Percentiles rank a stretch among this genome's conserved stretches.
These are phyloP conservation scores for Seiridium unicorne DNA, from an alignment of 2,329 filamentous ascomycete genomes.

Conservation along the genomic window DNA sequence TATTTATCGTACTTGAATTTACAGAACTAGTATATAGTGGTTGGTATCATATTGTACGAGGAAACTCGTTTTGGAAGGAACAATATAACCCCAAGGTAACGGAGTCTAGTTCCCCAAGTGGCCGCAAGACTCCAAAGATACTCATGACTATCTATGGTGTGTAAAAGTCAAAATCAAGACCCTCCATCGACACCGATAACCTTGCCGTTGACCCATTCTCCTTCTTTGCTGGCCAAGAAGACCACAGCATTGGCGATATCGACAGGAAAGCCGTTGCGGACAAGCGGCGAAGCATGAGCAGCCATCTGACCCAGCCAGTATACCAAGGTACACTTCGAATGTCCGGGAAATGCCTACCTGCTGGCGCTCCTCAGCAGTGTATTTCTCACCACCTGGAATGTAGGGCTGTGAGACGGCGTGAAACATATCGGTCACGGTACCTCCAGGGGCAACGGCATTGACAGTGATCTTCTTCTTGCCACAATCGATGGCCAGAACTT, in stretches of 20 bases:
- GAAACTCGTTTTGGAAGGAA: too few relatives aligned
- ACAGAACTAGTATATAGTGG: too few relatives aligned
- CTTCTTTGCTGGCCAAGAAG: constrained; percentile 32
- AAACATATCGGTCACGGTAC: constrained; percentile 34
- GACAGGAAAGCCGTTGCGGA: constrained; percentile 27
- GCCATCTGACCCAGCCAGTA: constrained; percentile 26
- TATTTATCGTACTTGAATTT: too few relatives aligned
- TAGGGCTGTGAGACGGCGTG: constrained; percentile 34
- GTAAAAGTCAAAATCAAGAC: too few relatives aligned
- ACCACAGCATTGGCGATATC: constrained; percentile 30
- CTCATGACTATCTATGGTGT: too few relatives aligned
- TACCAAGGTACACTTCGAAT: not conserved
- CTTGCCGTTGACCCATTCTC: constrained; percentile 38
- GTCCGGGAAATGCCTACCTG: constrained; percentile 10
- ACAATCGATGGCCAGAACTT: constrained; percentile 24
- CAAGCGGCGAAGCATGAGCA: constrained; percentile 32
- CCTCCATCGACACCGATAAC: constrained; percentile 32
- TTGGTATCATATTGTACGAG: too few relatives aligned
- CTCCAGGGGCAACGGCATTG: constrained; percentile 33
- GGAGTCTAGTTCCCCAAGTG: too few relatives aligned
- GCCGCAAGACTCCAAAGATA: too few relatives aligned
- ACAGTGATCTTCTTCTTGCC: constrained; percentile 35
- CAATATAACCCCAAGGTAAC: too few relatives aligned
- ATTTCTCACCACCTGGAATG: constrained; percentile 34
- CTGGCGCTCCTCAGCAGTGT: constrained; percentile 16